A percentile compares a stretch with the other conserved stretches of the same genome.
Conservation (phyloP, 2,329 filamentous ascomycete genomes). For the Ceratocystis smalleyi region DNA sequence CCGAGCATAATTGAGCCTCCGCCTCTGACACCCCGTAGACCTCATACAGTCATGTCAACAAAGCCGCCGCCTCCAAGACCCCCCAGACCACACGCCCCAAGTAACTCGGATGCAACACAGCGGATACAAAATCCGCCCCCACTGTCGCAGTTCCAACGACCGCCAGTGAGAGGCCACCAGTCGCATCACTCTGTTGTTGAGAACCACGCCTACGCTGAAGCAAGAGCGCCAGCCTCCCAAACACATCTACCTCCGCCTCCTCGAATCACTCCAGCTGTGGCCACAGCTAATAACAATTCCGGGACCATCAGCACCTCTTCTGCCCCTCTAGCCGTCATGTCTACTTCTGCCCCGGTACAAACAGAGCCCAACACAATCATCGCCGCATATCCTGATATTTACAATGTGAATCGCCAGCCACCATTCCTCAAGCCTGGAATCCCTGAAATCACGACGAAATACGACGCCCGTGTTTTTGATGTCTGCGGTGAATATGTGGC, state of each 20-base stretch:
- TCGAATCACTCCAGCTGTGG: constrained; percentile 15
- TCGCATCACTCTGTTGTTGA: constrained; percentile 16
- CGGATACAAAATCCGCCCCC: background rate
- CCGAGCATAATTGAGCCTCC: constrained; percentile 12
- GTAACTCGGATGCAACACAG: constrained; percentile 3
- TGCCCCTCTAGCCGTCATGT: constrained; percentile 14
- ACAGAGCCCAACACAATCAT: constrained; percentile 34
- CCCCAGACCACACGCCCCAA: constrained; percentile 8
- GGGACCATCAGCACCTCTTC: constrained; percentile 17
- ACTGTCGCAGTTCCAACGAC: constrained; percentile 11
- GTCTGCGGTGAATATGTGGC: constrained; percentile 79
- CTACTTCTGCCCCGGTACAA: constrained; percentile 15
- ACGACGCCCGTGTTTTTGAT: constrained; percentile 74
- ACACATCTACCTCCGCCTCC: constrained; percentile 10
- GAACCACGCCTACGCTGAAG: constrained; percentile 2
- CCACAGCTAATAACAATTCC: constrained; percentile 18
- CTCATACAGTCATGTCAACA: constrained; percentile 6
- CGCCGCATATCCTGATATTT: constrained; percentile 66
- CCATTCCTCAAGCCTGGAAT: constrained; percentile 57
- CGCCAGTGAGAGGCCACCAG: constrained; percentile 11
- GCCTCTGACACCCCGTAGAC: constrained; percentile 10
- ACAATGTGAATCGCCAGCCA: constrained; percentile 68
- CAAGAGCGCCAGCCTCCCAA: background rate
- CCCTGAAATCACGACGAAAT: constrained; percentile 67
- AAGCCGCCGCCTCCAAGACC: constrained; percentile 15